phyloP scores from a whole-genome alignment of 345 rosid species.

The Triadica sebifera region DNA sequence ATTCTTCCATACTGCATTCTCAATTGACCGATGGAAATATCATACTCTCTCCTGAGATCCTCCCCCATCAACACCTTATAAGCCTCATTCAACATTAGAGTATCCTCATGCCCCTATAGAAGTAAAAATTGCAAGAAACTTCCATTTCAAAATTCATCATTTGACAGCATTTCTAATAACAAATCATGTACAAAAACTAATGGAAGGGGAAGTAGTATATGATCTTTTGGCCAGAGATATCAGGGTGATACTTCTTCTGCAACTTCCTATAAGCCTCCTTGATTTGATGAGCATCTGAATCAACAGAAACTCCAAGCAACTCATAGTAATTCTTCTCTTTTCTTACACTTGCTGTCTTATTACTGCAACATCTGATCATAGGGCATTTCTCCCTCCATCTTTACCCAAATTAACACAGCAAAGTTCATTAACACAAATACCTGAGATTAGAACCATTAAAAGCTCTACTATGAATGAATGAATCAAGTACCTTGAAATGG shows the following conservation, averaged over 20 bases:
- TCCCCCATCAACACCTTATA: slow-evolving; percentile 44
- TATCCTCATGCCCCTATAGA: slow-evolving; percentile 44
- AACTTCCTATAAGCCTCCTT: slow-evolving; percentile 60
- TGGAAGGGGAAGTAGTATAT: neutral
- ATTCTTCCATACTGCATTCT: slow-evolving; percentile 20
- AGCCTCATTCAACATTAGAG: slow-evolving; percentile 53
- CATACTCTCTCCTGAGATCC: slow-evolving; percentile 42
- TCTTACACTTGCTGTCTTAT: slow-evolving; percentile 16
- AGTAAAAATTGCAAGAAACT: neutral
- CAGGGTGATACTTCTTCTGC: slow-evolving; percentile 66
- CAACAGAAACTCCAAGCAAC: slow-evolving; percentile 49
- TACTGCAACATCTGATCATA: slow-evolving; percentile 31
- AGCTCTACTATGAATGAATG: neutral
- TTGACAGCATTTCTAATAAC: no score
- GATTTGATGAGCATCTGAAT: slow-evolving; percentile 40
- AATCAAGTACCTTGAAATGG: slow-evolving; percentile 26
- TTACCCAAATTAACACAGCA: neutral
- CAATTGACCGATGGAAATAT: slow-evolving; percentile 40
- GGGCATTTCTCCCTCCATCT: slow-evolving; percentile 28
- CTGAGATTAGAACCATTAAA: neutral
- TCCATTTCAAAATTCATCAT: neutral
- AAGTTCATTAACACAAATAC: neutral
- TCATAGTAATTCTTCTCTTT: slow-evolving; percentile 46
- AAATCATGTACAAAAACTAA: neutral
- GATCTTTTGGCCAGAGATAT: slow-evolving; percentile 61